Conservation (phyloP, 768 basidiomycete genomes). For the Suillus spraguei region DNA sequence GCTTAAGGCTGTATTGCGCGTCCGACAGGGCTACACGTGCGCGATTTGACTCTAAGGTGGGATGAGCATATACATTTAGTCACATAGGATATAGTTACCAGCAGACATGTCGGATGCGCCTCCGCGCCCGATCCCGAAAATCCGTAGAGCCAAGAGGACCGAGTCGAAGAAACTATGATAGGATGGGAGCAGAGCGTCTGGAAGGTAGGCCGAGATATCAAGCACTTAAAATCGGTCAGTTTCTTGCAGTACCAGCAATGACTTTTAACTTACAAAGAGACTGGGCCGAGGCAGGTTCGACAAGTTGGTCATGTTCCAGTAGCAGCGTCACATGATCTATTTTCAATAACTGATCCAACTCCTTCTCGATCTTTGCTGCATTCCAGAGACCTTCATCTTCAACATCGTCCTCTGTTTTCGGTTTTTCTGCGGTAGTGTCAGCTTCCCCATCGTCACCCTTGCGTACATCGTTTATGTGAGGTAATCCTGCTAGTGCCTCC, state of each 20-base stretch:
- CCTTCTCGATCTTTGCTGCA: constrained; percentile 55
- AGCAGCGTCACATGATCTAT: constrained; percentile 77
- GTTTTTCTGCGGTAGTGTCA: constrained; percentile 19
- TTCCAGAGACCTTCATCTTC: constrained; percentile 65
- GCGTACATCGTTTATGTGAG: constrained; percentile 70
- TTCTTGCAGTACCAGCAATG: neutral
- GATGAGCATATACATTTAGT: constrained; percentile 8
- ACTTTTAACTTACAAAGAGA: constrained; percentile 54
- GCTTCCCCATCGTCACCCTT: constrained; percentile 46
- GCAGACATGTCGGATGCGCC: constrained; percentile 37
- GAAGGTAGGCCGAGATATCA: constrained; percentile 79
- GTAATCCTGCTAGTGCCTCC: constrained; percentile 72
- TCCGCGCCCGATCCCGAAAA: constrained; percentile 57
- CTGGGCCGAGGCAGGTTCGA: constrained; percentile 48
- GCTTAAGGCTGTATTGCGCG: constrained; percentile 61
- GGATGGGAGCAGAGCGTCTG: constrained; percentile 73
- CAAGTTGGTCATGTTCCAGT: constrained; percentile 74
- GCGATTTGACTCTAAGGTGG: constrained; percentile 52
- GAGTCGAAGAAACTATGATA: constrained; percentile 70
- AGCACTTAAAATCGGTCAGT: constrained; percentile 55
- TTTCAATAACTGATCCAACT: constrained; percentile 57
- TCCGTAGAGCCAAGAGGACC: constrained; percentile 62
- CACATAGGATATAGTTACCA: constrained; percentile 34
- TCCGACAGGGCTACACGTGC: constrained; percentile 64
- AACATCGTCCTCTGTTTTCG: constrained; percentile 42